These are phyloP conservation scores for Podospora anserina DNA, from an alignment of 495 filamentous ascomycete species.

Conservation along the genomic window DNA sequence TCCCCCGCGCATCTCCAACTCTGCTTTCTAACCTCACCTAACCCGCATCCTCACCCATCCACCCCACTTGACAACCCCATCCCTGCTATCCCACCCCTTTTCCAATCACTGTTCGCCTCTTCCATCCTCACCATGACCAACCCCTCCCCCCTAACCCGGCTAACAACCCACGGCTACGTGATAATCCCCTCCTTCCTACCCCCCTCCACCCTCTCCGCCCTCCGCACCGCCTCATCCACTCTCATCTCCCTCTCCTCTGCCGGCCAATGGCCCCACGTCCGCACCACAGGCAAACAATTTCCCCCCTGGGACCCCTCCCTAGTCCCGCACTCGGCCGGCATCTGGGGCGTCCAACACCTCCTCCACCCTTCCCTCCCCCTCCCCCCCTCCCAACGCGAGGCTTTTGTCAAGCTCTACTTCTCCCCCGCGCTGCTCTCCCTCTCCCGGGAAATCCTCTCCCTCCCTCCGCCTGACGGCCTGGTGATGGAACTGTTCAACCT, in stretches of 20 bases:
- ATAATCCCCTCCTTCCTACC: conserved; percentile 37
- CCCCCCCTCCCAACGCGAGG: conserved; percentile 37
- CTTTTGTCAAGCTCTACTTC: conserved; percentile 67
- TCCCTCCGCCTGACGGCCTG: conserved; percentile 32
- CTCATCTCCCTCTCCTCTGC: conserved; percentile 55
- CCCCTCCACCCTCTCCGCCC: conserved; percentile 31
- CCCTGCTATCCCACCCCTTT: neutral
- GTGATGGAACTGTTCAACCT: conserved; percentile 81
- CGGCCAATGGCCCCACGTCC: conserved; percentile 72
- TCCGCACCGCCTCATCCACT: conserved; percentile 53
- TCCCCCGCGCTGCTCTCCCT: conserved; percentile 48
- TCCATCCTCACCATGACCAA: neutral
- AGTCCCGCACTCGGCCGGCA: conserved; percentile 43
- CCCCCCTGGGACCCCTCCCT: conserved; percentile 64
- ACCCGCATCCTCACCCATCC: neutral
- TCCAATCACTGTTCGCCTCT: neutral
- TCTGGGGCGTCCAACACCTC: conserved; percentile 86
- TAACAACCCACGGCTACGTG: conserved; percentile 36
- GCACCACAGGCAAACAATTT: conserved; percentile 82
- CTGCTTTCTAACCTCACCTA: neutral
- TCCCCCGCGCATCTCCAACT: neutral
- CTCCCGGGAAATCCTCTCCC: neutral
- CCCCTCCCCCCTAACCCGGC: conserved; percentile 21
- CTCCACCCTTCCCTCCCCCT: conserved; percentile 61
- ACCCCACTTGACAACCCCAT: neutral